These are phyloP conservation scores for Podaxis sp. DNA, from an alignment of 768 basidiomycete species.

Conservation along the genomic window DNA sequence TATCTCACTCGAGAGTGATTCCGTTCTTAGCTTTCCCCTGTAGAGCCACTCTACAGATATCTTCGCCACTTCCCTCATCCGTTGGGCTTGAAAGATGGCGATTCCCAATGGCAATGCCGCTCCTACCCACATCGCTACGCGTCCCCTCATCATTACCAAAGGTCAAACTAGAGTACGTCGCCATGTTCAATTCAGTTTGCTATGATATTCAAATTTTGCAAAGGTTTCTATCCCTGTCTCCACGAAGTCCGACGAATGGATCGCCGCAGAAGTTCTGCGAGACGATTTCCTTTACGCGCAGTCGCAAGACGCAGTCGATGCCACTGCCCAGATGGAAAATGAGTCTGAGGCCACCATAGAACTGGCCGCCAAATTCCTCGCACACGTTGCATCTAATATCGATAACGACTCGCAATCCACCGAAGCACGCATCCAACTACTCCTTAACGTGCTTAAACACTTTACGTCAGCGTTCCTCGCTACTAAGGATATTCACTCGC, in stretches of 20 bases:
- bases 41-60: slow-evolving; percentile 24
- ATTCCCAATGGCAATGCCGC: slow-evolving; percentile 38
- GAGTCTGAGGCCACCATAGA: slow-evolving; percentile 68
- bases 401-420: slow-evolving; percentile 53
- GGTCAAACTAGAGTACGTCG: slow-evolving; percentile 53
- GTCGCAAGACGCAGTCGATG: slow-evolving; percentile 57
- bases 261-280: slow-evolving; percentile 85
- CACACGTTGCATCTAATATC: slow-evolving; percentile 67
- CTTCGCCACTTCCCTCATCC: slow-evolving; percentile 21
- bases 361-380: slow-evolving; percentile 81
- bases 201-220: slow-evolving; percentile 13
- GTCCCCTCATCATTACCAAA: slow-evolving; percentile 47
- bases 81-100: slow-evolving; percentile 33
- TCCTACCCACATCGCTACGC: slow-evolving; percentile 39
- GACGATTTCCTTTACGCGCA: slow-evolving; percentile 82
- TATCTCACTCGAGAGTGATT: slow-evolving; percentile 25
- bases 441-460: slow-evolving; percentile 71
- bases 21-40: slow-evolving; percentile 24
- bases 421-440: slow-evolving; percentile 59
- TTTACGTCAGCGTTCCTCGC: slow-evolving; percentile 78
- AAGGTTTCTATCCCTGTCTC: slow-evolving; percentile 89
- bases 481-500: slow-evolving; percentile 76
- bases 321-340: slow-evolving; percentile 50
- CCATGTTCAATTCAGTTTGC: not conserved
- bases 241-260: slow-evolving; percentile 82